Conservation (phyloP, 768 basidiomycete species). For the Tulasnella sp. region DNA sequence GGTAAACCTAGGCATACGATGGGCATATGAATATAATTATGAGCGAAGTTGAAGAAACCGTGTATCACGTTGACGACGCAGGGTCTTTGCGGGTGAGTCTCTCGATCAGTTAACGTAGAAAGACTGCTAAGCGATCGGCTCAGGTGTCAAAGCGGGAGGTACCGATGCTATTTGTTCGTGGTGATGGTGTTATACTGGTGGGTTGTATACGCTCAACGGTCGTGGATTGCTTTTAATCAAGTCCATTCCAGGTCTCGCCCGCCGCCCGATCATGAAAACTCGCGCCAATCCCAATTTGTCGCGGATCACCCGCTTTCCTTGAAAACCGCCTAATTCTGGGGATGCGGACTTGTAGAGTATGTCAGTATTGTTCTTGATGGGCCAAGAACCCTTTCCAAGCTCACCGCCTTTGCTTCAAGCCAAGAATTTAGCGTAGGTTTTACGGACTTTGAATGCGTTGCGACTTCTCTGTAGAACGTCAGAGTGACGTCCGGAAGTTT, state of each 20-base stretch:
- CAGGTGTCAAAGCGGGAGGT: slow-evolving; percentile 88
- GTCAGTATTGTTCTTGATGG: too few relatives aligned
- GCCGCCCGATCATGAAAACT: background rate
- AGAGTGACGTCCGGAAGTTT: too few relatives aligned
- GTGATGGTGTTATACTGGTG: slow-evolving; percentile 94
- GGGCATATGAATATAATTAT: slow-evolving; percentile 99
- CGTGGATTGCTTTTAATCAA: background rate
- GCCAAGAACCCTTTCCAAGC: too few relatives aligned
- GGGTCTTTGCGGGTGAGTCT: background rate
- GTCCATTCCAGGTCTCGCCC: slow-evolving; percentile 2
- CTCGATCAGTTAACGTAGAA: too few relatives aligned
- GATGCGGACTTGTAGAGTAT: too few relatives aligned
- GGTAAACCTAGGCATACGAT: slow-evolving; percentile 82
- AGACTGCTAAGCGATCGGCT: background rate
- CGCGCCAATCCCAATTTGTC: too few relatives aligned
- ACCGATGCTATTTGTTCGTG: slow-evolving; percentile 97
- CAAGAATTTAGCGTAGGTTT: too few relatives aligned
- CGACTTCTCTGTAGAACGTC: too few relatives aligned
- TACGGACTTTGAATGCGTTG: too few relatives aligned
- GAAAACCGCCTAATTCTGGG: too few relatives aligned
- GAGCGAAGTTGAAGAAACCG: slow-evolving; percentile 94
- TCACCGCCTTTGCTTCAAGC: too few relatives aligned
- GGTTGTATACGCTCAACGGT: slow-evolving; percentile 22
- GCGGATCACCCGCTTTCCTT: too few relatives aligned
- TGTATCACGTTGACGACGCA: slow-evolving; percentile 78